A percentile compares a stretch with the other conserved stretches of the same genome.
These are phyloP conservation scores for Hansenula lynferdii DNA, from an alignment of 1,139 yeast species.

Conservation along the genomic window DNA sequence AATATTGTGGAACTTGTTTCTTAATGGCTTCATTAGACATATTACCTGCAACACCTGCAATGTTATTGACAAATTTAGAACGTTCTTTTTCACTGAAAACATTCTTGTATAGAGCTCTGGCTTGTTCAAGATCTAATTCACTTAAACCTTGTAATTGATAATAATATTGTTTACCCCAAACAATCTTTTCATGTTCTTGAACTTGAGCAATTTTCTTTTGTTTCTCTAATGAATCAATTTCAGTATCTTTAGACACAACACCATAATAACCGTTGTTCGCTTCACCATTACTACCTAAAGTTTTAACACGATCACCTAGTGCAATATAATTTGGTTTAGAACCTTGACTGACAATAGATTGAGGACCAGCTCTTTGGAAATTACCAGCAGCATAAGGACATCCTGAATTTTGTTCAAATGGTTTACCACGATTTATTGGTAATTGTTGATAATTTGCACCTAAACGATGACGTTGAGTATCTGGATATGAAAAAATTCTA, in stretches of 20 bases:
- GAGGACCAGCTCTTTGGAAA: constrained; percentile 38
- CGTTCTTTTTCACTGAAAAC: constrained; percentile 31
- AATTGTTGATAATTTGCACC: constrained; percentile 54
- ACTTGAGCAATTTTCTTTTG: constrained; percentile 25
- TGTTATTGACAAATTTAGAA: constrained; percentile 31
- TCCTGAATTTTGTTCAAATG: constrained; percentile 20
- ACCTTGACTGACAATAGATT: constrained; percentile 24
- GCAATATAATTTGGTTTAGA: constrained; percentile 32
- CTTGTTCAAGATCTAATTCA: constrained; percentile 41
- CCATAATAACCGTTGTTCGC: constrained; percentile 24
- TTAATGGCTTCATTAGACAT: constrained; percentile 28
- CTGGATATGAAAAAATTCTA: constrained; percentile 80
- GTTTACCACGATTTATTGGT: constrained; percentile 39
- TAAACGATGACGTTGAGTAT: constrained; percentile 63
- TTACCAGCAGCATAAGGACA: constrained; percentile 31
- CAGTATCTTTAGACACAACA: constrained; percentile 25
- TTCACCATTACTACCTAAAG: constrained; percentile 10
- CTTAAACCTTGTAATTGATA: constrained; percentile 35
- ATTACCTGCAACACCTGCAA: constrained; percentile 35
- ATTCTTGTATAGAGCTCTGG: constrained; percentile 35
- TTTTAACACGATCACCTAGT: constrained; percentile 14
- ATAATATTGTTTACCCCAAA: constrained; percentile 33
- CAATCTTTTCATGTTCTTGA: constrained; percentile 31
- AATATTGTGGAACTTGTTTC: constrained; percentile 34
- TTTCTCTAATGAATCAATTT: constrained; percentile 21